phyloP scores from a whole-genome alignment of 2,329 filamentous ascomycete genomes.

The Bipolaris cookei region DNA sequence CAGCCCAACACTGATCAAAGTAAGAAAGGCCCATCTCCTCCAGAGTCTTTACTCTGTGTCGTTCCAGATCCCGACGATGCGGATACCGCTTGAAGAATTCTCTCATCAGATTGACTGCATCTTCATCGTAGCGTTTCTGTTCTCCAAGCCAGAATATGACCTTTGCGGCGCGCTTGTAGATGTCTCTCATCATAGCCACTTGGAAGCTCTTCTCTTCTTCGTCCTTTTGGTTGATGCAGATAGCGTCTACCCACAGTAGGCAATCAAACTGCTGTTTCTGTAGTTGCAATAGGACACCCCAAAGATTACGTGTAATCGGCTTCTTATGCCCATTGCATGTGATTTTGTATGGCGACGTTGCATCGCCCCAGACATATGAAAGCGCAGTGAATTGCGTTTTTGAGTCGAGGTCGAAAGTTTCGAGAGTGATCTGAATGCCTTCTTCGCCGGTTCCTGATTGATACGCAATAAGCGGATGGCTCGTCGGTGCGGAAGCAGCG shows the following conservation, averaged over 20 bases:
- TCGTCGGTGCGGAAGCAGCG: too few species aligned
- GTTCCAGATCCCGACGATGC: neutral
- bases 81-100: neutral
- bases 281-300: neutral
- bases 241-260: conserved; percentile 14
- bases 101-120: conserved; percentile 10
- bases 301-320: neutral
- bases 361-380: conserved; percentile 1
- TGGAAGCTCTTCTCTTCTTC: conserved; percentile 13
- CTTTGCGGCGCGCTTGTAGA: conserved; percentile 15
- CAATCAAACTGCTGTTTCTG: neutral
- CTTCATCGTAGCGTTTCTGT: conserved; percentile 9
- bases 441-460: too few species aligned
- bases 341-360: neutral
- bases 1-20: conserved; percentile 6
- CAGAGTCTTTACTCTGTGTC: neutral
- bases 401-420: too few species aligned
- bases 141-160: conserved; percentile 20
- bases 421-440: too few species aligned
- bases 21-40: neutral
- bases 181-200: conserved; percentile 18
- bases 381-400: neutral
- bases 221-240: too few species aligned
- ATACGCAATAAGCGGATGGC: too few species aligned
- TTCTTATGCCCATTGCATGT: neutral